Evolutionary conservation across 1,284 basidiomycete species (phyloP).

Genomic region (Porogramme epimiltina): DNA sequence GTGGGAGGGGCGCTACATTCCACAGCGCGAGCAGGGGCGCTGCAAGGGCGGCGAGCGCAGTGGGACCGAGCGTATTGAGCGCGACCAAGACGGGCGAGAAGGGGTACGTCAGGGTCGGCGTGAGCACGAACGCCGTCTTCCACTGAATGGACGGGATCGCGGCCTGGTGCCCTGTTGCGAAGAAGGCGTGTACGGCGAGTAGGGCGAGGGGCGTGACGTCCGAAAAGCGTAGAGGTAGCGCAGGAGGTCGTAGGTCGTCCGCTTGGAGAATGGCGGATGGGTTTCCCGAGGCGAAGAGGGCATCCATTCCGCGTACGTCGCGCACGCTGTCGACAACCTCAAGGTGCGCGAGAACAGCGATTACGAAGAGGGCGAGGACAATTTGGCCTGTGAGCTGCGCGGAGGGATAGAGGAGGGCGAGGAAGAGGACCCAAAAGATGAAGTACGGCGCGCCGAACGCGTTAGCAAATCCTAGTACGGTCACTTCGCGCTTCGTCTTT

Average conservation of each 20-base stretch:
- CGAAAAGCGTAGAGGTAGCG: conserved; percentile 53
- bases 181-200: conserved; percentile 79
- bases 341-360: conserved; percentile 72
- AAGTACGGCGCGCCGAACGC: conserved; percentile 87
- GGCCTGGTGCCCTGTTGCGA: conserved; percentile 90
- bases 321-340: conserved; percentile 81
- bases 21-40: conserved; percentile 81
- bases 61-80: conserved; percentile 80
- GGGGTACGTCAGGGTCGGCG: conserved; percentile 69
- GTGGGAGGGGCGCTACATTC: conserved; percentile 75
- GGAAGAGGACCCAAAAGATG: conserved; percentile 73
- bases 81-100: conserved; percentile 79
- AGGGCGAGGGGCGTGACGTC: conserved; percentile 77
- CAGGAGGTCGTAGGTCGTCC: conserved; percentile 27
- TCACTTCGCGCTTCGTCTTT: conserved; percentile 49
- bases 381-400: conserved; percentile 86
- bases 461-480: conserved; percentile 88
- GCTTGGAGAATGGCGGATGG: conserved; percentile 43
- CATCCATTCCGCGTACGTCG: conserved; percentile 65
- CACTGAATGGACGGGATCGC: conserved; percentile 92
- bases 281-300: conserved; percentile 46
- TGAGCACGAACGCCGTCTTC: conserved; percentile 89
- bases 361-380: conserved; percentile 60
- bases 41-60: conserved; percentile 66
- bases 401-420: conserved; percentile 67